These are phyloP conservation scores for Pseudozyma sp. DNA, from an alignment of 1,284 basidiomycete genomes.

Conservation along the genomic window DNA sequence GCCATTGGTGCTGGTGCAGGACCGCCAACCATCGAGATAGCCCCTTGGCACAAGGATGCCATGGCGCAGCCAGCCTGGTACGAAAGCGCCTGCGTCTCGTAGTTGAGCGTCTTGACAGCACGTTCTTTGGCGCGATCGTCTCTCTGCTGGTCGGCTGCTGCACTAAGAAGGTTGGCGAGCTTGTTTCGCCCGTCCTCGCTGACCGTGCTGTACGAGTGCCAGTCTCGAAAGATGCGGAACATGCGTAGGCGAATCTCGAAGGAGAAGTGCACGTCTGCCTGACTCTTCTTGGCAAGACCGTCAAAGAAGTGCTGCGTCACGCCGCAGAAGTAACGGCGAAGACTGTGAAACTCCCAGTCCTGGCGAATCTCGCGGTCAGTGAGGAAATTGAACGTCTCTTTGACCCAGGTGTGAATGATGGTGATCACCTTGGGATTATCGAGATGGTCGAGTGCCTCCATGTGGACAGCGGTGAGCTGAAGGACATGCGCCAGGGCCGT, in stretches of 20 bases:
- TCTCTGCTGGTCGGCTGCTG: constrained; percentile 73
- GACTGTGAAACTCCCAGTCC: constrained; percentile 81
- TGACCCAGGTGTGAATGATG: constrained; percentile 86
- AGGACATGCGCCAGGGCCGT: constrained; percentile 92
- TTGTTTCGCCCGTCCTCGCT: constrained; percentile 81
- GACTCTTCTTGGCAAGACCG: constrained; percentile 77
- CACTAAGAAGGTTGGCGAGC: constrained; percentile 79
- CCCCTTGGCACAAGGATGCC: constrained; percentile 75
- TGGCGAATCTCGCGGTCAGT: constrained; percentile 79
- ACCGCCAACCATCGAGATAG: constrained; percentile 72
- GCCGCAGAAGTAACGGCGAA: constrained; percentile 90
- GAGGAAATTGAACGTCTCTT: constrained; percentile 82
- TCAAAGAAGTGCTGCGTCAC: constrained; percentile 87
- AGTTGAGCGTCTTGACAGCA: constrained; percentile 72
- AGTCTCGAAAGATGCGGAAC: constrained; percentile 89
- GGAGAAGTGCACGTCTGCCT: constrained; percentile 82
- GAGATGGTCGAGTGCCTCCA: constrained; percentile 79
- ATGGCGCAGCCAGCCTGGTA: constrained; percentile 79
- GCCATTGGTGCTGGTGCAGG: constrained; percentile 87
- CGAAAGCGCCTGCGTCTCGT: constrained; percentile 74
- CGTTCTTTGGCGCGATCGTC: constrained; percentile 70
- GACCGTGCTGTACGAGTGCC: constrained; percentile 87
- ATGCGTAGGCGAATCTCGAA: constrained; percentile 81
- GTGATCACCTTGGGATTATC: constrained; percentile 78
- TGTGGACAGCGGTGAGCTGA: constrained; percentile 81